These are phyloP conservation scores for Mucuna pruriens DNA, from an alignment of 306 rosid genomes.

Conservation along the genomic window DNA sequence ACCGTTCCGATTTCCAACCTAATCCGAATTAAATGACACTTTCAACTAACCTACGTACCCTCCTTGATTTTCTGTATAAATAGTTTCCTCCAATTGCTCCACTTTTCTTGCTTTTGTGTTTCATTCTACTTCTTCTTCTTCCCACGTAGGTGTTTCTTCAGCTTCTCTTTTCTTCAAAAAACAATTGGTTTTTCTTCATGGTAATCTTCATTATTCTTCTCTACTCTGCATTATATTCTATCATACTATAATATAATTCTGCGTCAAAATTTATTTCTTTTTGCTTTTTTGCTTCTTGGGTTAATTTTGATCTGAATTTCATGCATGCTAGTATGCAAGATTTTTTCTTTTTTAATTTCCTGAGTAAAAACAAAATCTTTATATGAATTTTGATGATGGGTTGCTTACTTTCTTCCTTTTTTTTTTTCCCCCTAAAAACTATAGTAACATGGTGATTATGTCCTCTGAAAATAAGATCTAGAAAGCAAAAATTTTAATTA, in stretches of 20 bases:
- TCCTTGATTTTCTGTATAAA: constrained; percentile 4
- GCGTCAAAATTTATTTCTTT: not conserved
- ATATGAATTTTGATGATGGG: not conserved
- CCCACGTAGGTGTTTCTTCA: not conserved
- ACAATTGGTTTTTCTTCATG: constrained; percentile 2
- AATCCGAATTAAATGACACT: not conserved
- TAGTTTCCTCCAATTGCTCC: not conserved
- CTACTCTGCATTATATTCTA: not conserved
- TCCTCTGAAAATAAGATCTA: not conserved
- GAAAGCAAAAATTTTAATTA: not conserved
- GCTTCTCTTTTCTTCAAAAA: constrained; percentile 7
- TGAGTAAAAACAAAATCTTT: not conserved
- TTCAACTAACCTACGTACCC: not conserved
- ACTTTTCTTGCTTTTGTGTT: not conserved
- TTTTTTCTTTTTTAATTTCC: not conserved
- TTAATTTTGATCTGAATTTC: not conserved
- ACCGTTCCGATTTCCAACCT: not conserved
- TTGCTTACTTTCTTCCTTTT: not conserved
- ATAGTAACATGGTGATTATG: not conserved
- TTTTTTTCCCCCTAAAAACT: not conserved
- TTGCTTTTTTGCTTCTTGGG: not conserved
- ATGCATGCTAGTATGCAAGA: not conserved
- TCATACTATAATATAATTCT: too few species aligned
- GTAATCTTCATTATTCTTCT: constrained; percentile 20
- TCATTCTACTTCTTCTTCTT: not conserved